A percentile compares a stretch with the other conserved stretches of the same genome.
phyloP scores from a whole-genome alignment of 225 moss, liverwort and hornwort species.

The Straminergon stramineum region DNA sequence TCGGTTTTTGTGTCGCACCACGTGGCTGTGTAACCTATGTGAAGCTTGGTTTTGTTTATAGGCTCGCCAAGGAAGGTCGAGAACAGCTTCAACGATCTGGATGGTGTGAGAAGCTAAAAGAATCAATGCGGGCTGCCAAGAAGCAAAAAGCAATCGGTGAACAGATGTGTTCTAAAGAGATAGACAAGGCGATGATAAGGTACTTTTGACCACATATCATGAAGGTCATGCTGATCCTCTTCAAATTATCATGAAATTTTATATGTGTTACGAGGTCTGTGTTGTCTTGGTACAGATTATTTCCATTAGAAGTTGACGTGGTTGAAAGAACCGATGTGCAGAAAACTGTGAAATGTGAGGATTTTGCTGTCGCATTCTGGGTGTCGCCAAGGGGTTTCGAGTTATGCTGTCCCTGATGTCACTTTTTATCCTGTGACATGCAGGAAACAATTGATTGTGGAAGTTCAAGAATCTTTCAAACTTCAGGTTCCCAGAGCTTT shows the following conservation, averaged over 20 bases:
- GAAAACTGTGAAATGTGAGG: background rate
- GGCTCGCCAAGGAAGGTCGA: constrained; percentile 56
- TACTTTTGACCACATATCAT: background rate
- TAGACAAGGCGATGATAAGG: constrained; percentile 50
- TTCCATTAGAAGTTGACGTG: background rate
- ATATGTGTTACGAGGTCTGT: background rate
- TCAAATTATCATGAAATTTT: background rate
- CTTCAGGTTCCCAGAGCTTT: constrained; percentile 58
- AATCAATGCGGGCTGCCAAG: constrained; percentile 59
- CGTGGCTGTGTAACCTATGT: background rate
- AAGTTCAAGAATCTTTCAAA: constrained; percentile 56
- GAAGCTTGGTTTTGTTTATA: background rate
- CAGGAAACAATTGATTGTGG: constrained; percentile 66
- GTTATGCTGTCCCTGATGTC: background rate
- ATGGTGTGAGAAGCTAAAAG: constrained; percentile 67
- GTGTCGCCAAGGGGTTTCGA: background rate
- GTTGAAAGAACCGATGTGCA: background rate
- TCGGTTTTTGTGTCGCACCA: background rate
- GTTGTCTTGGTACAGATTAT: background rate
- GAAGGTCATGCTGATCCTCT: background rate
- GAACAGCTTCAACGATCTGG: constrained; percentile 55
- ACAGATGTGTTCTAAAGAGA: constrained; percentile 42
- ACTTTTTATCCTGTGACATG: background rate
- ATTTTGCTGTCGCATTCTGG: background rate
- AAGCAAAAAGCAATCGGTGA: constrained; percentile 35